These are phyloP conservation scores for Neoboletus magnificus DNA, from an alignment of 768 basidiomycete species.

Conservation along the genomic window DNA sequence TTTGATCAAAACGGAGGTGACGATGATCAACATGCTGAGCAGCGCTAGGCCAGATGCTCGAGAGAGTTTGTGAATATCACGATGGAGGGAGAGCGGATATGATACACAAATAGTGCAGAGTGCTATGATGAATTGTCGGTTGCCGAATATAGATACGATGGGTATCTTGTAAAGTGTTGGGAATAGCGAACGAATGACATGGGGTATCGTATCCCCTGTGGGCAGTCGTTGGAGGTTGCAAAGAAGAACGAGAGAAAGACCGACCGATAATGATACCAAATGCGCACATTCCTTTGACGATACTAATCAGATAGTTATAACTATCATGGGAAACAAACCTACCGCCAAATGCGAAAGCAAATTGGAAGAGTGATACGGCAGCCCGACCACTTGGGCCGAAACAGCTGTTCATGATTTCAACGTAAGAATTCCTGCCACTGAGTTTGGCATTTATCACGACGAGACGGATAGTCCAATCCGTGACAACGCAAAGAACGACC, in stretches of 20 bases:
- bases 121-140: slow-evolving; percentile 86
- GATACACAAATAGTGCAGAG: slow-evolving; percentile 87
- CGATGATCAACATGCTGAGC: slow-evolving; percentile 92
- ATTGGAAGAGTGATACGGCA: slow-evolving; percentile 95
- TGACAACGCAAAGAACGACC: slow-evolving; percentile 73
- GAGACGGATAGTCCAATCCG: slow-evolving; percentile 98
- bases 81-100: slow-evolving; percentile 92
- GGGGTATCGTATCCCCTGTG: slow-evolving; percentile 90
- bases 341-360: slow-evolving; percentile 97
- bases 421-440: slow-evolving; percentile 88
- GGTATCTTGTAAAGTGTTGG: slow-evolving; percentile 65
- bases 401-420: slow-evolving; percentile 91
- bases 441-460: slow-evolving; percentile 96
- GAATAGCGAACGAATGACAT: slow-evolving; percentile 85
- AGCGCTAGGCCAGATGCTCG: slow-evolving; percentile 90
- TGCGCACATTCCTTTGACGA: slow-evolving; percentile 82
- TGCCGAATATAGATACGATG: slow-evolving; percentile 71
- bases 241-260: slow-evolving; percentile 1
- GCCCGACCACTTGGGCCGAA: slow-evolving; percentile 91
- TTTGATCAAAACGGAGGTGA: slow-evolving; percentile 77
- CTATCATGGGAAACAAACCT: slow-evolving; percentile 18
- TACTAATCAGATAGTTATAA: slow-evolving; percentile 2
- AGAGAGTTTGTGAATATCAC: slow-evolving; percentile 96
- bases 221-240: background rate
- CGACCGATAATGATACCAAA: slow-evolving; percentile 91